Conservation (phyloP, 352 stramenopile species). For the Phytophthora citrophthora region DNA sequence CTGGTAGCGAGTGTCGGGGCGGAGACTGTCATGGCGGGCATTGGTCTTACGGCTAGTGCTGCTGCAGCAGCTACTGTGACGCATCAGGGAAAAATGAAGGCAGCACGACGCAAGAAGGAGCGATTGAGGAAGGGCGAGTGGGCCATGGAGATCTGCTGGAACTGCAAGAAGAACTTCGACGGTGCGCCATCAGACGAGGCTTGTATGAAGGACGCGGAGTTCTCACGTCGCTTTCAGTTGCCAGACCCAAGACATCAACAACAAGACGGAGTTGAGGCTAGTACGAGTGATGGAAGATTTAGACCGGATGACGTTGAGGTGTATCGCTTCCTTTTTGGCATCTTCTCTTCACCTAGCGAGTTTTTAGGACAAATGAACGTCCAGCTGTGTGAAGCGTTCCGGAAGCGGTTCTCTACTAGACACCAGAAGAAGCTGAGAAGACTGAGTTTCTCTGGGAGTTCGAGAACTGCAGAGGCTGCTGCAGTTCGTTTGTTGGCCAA, state of each 20-base stretch:
- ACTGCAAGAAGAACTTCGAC: conserved; percentile 57
- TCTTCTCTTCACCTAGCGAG: conserved; percentile 58
- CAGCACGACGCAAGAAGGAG: conserved; percentile 44
- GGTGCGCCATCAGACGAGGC: conserved; percentile 51
- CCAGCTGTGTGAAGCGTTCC: conserved; percentile 59
- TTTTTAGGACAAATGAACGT: conserved; percentile 72
- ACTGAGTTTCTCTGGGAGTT: conserved; percentile 19
- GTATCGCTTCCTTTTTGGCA: conserved; percentile 61
- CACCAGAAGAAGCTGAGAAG: conserved; percentile 28
- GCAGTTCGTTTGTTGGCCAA: conserved; percentile 25
- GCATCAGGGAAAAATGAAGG: conserved; percentile 56
- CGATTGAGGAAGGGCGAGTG: conserved; percentile 56
- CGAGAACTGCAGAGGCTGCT: conserved; percentile 4
- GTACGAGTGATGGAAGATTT: not conserved
- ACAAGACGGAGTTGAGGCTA: not conserved
- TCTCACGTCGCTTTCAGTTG: conserved; percentile 59
- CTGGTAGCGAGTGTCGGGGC: conserved; percentile 56
- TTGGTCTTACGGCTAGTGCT: conserved; percentile 65
- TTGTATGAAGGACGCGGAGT: conserved; percentile 65
- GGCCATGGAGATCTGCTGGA: conserved; percentile 79
- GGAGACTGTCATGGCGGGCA: conserved; percentile 60
- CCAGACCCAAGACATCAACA: conserved; percentile 1
- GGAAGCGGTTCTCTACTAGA: conserved; percentile 35
- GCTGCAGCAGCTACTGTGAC: conserved; percentile 61
- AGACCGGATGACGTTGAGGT: conserved; percentile 50